A percentile compares a stretch with the other conserved stretches of the same genome.
phyloP scores from a whole-genome alignment of 139 green algal species.

The Picochlorum costavermella region DNA sequence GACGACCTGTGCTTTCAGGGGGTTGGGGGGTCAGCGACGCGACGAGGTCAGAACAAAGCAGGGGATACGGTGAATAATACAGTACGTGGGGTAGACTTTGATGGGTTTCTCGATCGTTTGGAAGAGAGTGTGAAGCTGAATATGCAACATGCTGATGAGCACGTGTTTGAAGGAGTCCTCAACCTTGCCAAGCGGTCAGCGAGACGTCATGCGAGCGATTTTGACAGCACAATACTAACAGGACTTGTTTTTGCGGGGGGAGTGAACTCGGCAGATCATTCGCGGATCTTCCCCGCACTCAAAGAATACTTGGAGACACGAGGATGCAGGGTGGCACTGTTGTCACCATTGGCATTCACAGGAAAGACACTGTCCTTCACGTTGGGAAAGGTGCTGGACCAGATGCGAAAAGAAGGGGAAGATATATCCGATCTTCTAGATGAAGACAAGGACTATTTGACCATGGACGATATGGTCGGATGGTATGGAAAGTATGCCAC shows the following conservation, averaged over 20 bases:
- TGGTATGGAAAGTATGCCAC: background rate
- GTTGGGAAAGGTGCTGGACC: conserved; percentile 23
- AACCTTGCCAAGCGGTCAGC: conserved; percentile 5
- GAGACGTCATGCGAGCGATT: conserved; percentile 6
- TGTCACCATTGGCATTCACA: conserved; percentile 24
- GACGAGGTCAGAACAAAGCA: too few relatives aligned
- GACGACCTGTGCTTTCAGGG: too few relatives aligned
- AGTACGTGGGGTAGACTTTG: background rate
- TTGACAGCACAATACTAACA: conserved; percentile 20
- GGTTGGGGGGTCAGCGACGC: too few relatives aligned
- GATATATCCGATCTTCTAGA: background rate
- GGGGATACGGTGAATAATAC: too few relatives aligned
- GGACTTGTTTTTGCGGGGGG: conserved; percentile 40
- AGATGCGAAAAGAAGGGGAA: conserved; percentile 28
- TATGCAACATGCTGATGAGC: background rate
- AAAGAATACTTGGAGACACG: conserved; percentile 13
- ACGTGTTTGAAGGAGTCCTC: background rate
- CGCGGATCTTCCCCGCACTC: conserved; percentile 38
- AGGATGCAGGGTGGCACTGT: conserved; percentile 31
- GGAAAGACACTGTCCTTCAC: conserved; percentile 3
- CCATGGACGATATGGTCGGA: background rate
- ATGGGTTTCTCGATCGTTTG: background rate
- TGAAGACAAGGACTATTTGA: background rate
- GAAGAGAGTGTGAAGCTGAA: background rate
- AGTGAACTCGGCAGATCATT: conserved; percentile 44